Evolutionary conservation across 306 rosid genomes (phyloP).

Genomic region (Hippophae gyantsensis): DNA sequence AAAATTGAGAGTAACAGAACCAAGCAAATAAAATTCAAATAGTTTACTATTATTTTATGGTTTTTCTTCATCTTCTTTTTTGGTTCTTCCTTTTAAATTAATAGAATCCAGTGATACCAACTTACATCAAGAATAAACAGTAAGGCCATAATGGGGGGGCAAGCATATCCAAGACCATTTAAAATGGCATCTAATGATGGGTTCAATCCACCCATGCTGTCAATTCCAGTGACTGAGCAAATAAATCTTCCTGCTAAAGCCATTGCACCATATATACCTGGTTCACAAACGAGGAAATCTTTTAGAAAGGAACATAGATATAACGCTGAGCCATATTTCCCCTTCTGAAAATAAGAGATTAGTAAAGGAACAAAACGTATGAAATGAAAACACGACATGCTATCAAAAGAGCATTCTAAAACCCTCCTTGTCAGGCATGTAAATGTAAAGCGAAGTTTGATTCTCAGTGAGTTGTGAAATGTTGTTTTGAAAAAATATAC

Average conservation of each 20-base stretch:
- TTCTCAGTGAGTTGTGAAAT: not conserved
- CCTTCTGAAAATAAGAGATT: not conserved
- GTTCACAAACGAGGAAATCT: not conserved
- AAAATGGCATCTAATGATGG: conserved; percentile 71
- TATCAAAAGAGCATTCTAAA: not conserved
- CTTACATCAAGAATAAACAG: conserved; percentile 87
- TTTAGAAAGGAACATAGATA: not conserved
- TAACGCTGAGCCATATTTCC: not conserved
- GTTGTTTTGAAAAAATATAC: too few species aligned
- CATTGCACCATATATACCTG: conserved; percentile 96
- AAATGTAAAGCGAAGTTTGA: not conserved
- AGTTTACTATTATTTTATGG: too few species aligned
- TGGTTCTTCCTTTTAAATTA: not conserved
- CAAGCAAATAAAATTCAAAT: too few species aligned
- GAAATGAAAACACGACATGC: not conserved
- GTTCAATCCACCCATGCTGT: conserved; percentile 76
- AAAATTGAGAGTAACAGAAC: too few species aligned
- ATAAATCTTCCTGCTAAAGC: conserved; percentile 79
- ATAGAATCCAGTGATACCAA: not conserved
- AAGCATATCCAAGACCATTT: conserved; percentile 85
- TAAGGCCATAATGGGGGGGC: conserved; percentile 94
- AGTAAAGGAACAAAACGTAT: not conserved
- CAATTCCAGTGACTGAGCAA: conserved; percentile 79
- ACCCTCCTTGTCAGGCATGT: not conserved
- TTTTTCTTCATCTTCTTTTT: too few species aligned